Conservation (phyloP, 2,329 filamentous ascomycete species). For the Talaromyces sp. region DNA sequence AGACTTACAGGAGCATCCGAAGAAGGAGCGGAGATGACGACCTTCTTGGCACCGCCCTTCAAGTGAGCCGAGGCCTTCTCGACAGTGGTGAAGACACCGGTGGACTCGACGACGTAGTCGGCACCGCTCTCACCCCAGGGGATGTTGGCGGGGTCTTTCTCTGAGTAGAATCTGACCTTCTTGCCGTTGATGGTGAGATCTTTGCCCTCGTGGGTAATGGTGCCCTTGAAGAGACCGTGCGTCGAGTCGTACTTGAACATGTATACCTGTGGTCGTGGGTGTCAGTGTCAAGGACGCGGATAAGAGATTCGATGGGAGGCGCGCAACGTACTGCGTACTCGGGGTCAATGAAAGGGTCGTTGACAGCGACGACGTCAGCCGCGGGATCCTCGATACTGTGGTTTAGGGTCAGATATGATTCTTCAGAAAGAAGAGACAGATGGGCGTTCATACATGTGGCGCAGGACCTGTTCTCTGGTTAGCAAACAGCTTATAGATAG, state of each 20-base stretch:
- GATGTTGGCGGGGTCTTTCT: slow-evolving; percentile 85
- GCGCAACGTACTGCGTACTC: slow-evolving; percentile 81
- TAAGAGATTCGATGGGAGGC: background rate
- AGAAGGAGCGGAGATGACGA: slow-evolving; percentile 59
- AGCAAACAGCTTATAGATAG: slow-evolving; percentile 19
- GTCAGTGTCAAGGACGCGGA: slow-evolving; percentile 3
- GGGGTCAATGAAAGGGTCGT: slow-evolving; percentile 98
- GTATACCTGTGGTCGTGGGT: slow-evolving; percentile 63
- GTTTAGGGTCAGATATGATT: background rate
- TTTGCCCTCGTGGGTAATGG: slow-evolving; percentile 67
- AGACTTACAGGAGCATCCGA: slow-evolving; percentile 66
- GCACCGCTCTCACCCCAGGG: slow-evolving; percentile 84
- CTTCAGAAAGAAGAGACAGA: background rate
- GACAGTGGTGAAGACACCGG: slow-evolving; percentile 97
- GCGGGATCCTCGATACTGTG: slow-evolving; percentile 73
- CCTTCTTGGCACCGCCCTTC: slow-evolving; percentile 97
- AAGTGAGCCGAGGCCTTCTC: slow-evolving; percentile 94
- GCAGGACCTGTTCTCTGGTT: slow-evolving; percentile 62
- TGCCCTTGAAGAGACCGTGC: slow-evolving; percentile 95
- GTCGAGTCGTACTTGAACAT: slow-evolving; percentile 99
- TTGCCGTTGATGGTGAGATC: slow-evolving; percentile 88
- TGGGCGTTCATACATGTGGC: slow-evolving; percentile 70
- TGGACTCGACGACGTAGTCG: slow-evolving; percentile 94
- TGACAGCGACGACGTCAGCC: slow-evolving; percentile 91
- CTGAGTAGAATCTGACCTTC: slow-evolving; percentile 88